phyloP scores from a whole-genome alignment of 2,329 filamentous ascomycete genomes.

The Trichoderma sp. region DNA sequence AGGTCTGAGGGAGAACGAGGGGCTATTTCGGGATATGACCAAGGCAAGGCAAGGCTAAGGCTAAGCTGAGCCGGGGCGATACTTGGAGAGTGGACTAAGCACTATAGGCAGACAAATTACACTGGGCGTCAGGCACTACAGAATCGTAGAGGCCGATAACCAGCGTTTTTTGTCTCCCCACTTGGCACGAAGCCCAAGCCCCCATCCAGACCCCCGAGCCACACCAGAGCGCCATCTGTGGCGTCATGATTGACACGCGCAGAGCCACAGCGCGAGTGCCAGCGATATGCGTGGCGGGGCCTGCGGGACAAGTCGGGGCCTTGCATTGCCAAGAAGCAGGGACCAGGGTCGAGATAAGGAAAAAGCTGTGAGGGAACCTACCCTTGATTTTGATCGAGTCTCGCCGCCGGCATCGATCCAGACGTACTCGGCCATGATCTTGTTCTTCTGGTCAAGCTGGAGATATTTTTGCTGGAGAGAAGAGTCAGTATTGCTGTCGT shows the following conservation, averaged over 20 bases:
- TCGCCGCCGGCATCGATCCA: slow-evolving; percentile 87
- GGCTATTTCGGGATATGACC: slow-evolving; percentile 11
- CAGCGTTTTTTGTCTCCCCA: background rate
- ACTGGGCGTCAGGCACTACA: background rate
- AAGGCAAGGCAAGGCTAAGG: background rate
- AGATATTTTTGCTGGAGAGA: slow-evolving; percentile 79
- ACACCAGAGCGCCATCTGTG: background rate
- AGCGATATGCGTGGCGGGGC: background rate
- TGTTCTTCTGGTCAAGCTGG: slow-evolving; percentile 84
- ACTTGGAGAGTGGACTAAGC: background rate
- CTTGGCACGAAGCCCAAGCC: background rate
- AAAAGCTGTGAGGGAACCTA: slow-evolving; percentile 52
- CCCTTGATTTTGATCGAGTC: slow-evolving; percentile 92
- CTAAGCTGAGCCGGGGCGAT: background rate
- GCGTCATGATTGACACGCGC: slow-evolving; percentile 17
- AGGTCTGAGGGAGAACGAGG: background rate
- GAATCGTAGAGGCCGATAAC: background rate
- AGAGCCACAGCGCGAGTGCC: background rate
- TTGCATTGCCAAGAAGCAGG: background rate
- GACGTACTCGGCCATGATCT: slow-evolving; percentile 92
- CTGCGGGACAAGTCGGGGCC: slow-evolving; percentile 28
- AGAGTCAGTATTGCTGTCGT: slow-evolving; percentile 21
- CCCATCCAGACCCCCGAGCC: background rate
- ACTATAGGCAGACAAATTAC: background rate
- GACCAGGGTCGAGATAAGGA: slow-evolving; percentile 18